Evolutionary conservation across 2,329 filamentous ascomycete species (phyloP).

Genomic region (Alternaria viburni): DNA sequence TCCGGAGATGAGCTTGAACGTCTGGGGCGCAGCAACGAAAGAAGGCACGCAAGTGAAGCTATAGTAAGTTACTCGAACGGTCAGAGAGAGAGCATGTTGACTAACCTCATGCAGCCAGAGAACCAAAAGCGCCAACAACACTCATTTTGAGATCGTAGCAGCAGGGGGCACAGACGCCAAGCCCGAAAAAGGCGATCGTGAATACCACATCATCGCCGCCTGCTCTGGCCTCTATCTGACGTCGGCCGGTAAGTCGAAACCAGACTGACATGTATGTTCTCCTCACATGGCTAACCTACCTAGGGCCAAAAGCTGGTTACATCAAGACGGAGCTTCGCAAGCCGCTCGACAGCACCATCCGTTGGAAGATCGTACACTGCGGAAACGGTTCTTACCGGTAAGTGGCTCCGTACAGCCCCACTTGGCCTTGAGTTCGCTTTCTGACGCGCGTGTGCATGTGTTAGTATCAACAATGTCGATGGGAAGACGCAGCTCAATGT

Average conservation of each 20-base stretch:
- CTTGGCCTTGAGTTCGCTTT: background rate
- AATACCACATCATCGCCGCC: constrained; percentile 4
- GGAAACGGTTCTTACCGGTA: background rate
- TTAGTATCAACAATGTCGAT: constrained; percentile 1
- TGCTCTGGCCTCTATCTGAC: constrained; percentile 4
- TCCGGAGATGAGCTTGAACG: background rate
- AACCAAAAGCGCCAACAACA: background rate
- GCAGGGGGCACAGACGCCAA: background rate
- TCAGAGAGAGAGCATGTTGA: background rate
- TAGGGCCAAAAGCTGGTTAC: background rate
- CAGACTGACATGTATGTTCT: background rate
- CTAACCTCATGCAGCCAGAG: background rate
- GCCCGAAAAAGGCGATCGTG: constrained; percentile 4
- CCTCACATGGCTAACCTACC: background rate
- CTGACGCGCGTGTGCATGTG: background rate
- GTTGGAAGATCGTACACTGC: background rate
- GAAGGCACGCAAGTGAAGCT: background rate
- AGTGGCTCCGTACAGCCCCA: background rate
- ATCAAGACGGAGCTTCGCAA: background rate
- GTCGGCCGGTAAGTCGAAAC: background rate
- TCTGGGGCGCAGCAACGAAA: background rate
- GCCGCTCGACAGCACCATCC: background rate
- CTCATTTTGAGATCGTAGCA: background rate
- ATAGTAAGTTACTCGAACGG: background rate
- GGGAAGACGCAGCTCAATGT: constrained; percentile 3